Evolutionary conservation across 768 basidiomycete genomes (phyloP).

Genomic region (Boletus edulis): DNA sequence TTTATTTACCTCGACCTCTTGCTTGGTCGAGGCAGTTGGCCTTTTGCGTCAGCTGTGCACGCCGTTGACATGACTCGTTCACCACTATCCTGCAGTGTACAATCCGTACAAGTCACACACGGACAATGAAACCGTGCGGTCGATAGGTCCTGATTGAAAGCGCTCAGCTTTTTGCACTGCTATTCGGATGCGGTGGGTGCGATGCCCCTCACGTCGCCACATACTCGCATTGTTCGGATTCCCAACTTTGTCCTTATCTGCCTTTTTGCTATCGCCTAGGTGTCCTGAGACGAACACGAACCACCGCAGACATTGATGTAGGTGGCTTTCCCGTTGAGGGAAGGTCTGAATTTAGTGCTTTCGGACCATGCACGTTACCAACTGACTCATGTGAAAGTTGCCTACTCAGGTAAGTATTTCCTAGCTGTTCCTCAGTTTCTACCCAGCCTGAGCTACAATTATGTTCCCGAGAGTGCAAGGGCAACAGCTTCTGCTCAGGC

Average conservation of each 20-base stretch:
- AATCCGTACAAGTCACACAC: background rate
- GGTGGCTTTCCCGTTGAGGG: too few species aligned
- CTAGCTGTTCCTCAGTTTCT: too few species aligned
- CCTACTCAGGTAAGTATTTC: too few species aligned
- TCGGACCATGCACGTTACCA: background rate
- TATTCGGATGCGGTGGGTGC: background rate
- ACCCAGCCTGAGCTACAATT: too few species aligned
- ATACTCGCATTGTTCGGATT: background rate
- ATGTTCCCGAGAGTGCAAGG: background rate
- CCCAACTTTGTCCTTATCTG: background rate
- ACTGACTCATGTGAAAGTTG: too few species aligned
- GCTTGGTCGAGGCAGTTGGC: constrained; percentile 1
- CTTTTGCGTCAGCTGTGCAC: constrained; percentile 12
- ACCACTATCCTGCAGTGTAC: background rate
- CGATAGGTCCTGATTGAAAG: background rate
- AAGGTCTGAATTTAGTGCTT: too few species aligned
- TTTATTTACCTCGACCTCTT: constrained; percentile 9
- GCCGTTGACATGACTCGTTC: background rate
- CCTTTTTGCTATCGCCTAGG: background rate
- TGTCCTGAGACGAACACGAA: background rate
- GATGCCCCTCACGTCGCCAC: constrained; percentile 1
- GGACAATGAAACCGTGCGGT: background rate
- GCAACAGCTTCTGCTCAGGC: background rate
- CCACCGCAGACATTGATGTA: background rate
- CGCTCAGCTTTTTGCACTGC: constrained; percentile 7